phyloP scores from a whole-genome alignment of 2,329 filamentous ascomycete genomes.

The Verticillium albo-atrum region DNA sequence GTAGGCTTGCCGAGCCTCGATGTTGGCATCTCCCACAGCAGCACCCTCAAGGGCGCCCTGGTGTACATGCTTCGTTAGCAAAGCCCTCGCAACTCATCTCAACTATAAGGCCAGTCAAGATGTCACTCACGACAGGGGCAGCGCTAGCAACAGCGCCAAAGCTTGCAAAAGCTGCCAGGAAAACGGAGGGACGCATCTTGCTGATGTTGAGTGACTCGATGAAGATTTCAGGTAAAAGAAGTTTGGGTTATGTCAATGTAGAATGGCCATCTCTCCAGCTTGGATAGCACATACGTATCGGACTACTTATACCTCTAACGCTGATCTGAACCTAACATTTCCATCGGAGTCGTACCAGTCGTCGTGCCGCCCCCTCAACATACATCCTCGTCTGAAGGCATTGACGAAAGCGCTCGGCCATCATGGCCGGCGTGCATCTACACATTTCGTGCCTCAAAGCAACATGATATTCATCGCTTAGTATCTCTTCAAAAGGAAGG shows the following conservation, averaged over 20 bases:
- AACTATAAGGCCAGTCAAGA: background rate
- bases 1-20: background rate
- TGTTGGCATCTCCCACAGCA: background rate
- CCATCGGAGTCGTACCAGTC: too few species aligned
- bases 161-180: background rate
- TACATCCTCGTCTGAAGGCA: background rate
- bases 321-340: too few species aligned
- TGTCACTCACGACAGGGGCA: background rate
- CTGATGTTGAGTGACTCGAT: background rate
- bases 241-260: background rate
- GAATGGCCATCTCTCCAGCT: background rate
- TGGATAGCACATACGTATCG: background rate
- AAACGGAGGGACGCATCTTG: background rate
- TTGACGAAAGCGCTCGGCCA: background rate
- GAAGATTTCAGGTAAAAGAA: background rate
- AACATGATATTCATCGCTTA: background rate
- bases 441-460: background rate
- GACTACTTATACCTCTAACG: background rate
- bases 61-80: background rate
- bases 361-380: background rate
- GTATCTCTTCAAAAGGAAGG: background rate
- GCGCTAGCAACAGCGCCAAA: background rate
- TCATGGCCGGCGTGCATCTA: background rate
- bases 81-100: background rate
- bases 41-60: background rate